Base-by-base conservation (phyloP, 2,329 filamentous ascomycete species). In the Arachnomyces sp. region DNA sequence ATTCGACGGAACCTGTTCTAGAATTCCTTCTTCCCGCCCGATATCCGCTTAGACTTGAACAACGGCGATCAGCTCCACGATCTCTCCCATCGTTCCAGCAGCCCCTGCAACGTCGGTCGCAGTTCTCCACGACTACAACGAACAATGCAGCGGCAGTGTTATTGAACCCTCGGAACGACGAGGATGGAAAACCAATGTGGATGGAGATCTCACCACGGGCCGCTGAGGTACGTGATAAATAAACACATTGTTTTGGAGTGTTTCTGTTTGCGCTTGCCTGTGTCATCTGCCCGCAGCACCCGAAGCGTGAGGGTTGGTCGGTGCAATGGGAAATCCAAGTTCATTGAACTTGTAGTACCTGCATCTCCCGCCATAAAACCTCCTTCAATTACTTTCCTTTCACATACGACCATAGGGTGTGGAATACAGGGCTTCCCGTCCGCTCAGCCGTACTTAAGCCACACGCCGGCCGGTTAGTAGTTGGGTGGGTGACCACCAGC, bases 131-230 rank as follows among this genome's bases (percentile, higher is more conserved):
- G 28, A 61, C 64, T 25, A 40, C 54, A 16, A 28, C 46, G 28
- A 54, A 41, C 31, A 50, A 46, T 33, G 66, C 63, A 37, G 65
- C 64, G 12, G 68, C 73, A 40, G 63, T 71, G 12, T 47, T 59
- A 32, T 57, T 63, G 43, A 94, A 96, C 58, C 84, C 87, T 0
- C 79, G 82, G 50, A 74, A 73, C 41, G 85, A 92, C 58, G 85
- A 93, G 25, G 79, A 89, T 40, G 90, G 90, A 17, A 82, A 86
- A n/a, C 76, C 82, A 14, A 87, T 94, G 80, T 68, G 70, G 51
- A 73, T 98, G 16, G 81, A 82, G 39, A 94, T 96, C 46, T 93
- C 88, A 0, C 75, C 84, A 2, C 77, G 89, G 36, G 90, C 90
- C 31, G 81, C 84, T 31, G 77, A 84, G 66, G 84, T 88, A 72